A percentile compares a stretch with the other conserved stretches of the same genome.
phyloP scores from a whole-genome alignment of 192 early-diverging fungal species.

The Backusella westeae region DNA sequence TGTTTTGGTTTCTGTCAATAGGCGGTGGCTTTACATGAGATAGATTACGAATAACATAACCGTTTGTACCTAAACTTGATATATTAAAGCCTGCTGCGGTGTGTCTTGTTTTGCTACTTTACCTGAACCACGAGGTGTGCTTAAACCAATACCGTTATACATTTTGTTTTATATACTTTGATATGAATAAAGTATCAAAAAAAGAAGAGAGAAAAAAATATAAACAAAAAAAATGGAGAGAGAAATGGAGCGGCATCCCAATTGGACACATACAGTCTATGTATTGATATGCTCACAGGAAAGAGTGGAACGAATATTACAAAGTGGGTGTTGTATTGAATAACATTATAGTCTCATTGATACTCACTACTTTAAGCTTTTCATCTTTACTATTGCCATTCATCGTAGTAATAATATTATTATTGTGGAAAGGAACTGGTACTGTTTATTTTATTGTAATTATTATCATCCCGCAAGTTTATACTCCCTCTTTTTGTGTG shows the following conservation, averaged over 20 bases:
- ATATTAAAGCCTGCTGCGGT: too few relatives aligned
- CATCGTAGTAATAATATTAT: too few relatives aligned
- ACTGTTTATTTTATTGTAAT: too few relatives aligned
- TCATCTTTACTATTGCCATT: too few relatives aligned
- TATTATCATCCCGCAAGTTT: too few relatives aligned
- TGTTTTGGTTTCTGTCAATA: slow-evolving; percentile 38
- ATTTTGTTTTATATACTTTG: slow-evolving; percentile 22
- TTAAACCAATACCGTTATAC: slow-evolving; percentile 83
- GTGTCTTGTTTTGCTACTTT: background rate
- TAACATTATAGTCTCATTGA: too few relatives aligned
- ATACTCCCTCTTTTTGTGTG: background rate
- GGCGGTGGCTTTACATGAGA: slow-evolving; percentile 64
- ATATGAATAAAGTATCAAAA: background rate
- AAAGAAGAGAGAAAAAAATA: background rate
- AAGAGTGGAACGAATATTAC: too few relatives aligned
- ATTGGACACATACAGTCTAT: too few relatives aligned
- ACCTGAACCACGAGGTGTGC: slow-evolving; percentile 76
- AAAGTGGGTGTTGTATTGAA: too few relatives aligned
- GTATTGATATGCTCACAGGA: too few relatives aligned
- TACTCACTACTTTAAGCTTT: too few relatives aligned
- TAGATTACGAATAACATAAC: slow-evolving; percentile 90
- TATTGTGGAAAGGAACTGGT: background rate
- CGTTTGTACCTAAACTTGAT: slow-evolving; percentile 73
- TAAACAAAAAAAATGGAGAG: background rate
- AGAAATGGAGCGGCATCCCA: too few relatives aligned